Conservation (phyloP, 129 eudicot genomes). For the Saussurea involucrata region DNA sequence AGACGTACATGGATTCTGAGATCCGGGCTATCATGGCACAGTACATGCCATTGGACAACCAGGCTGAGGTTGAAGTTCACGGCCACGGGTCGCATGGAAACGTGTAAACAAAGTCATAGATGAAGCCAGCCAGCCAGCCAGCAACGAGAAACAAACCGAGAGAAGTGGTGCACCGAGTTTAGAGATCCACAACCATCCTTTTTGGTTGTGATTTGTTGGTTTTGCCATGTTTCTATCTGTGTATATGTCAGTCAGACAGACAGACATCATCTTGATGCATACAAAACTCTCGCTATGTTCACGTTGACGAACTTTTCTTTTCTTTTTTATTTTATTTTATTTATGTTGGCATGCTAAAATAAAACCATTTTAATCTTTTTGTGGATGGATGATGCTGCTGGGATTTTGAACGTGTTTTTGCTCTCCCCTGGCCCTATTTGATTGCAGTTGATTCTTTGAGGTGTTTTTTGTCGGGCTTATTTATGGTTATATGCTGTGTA, state of each 20-base stretch:
- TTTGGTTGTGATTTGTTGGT: constrained; percentile 11
- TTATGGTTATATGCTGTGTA: too few relatives aligned
- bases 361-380: constrained; percentile 4
- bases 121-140: not conserved
- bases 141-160: constrained; percentile 7
- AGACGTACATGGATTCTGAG: constrained; percentile 96
- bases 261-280: constrained; percentile 13
- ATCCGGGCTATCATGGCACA: constrained; percentile 99
- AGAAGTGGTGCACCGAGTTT: constrained; percentile 6
- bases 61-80: constrained; percentile 68
- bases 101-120: constrained; percentile 26
- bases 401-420: not conserved
- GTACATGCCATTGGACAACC: constrained; percentile 97
- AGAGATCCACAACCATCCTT: constrained; percentile 16
- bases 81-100: constrained; percentile 50
- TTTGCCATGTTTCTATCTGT: constrained; percentile 12
- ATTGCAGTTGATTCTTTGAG: not conserved
- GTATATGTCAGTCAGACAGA: constrained; percentile 28
- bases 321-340: constrained; percentile 7
- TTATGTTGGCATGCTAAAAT: constrained; percentile 20
- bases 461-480: not conserved
- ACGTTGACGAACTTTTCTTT: too few relatives aligned
- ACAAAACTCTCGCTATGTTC: constrained; percentile 7
- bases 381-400: not conserved
- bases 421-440: not conserved